Evolutionary conservation across 192 early-diverging fungal genomes (phyloP).

Genomic region (Dissophora ornata): DNA sequence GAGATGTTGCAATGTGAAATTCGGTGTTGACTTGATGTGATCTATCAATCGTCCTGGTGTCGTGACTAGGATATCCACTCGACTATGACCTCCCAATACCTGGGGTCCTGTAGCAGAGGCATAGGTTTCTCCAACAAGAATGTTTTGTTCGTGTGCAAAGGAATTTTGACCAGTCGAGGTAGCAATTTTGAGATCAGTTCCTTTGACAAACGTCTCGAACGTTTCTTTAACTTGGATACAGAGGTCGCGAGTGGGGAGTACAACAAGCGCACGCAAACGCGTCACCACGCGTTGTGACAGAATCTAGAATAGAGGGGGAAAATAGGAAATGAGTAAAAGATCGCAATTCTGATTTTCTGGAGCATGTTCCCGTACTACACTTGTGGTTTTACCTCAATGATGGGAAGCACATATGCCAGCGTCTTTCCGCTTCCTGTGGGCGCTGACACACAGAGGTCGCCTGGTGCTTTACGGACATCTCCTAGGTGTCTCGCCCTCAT

Average conservation of each 20-base stretch:
- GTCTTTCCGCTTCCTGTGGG: constrained; percentile 98
- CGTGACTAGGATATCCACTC: constrained; percentile 90
- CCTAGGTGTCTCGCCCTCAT: constrained; percentile 72
- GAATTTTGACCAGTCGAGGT: constrained; percentile 82
- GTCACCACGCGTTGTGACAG: constrained; percentile 79
- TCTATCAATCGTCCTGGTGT: constrained; percentile 97
- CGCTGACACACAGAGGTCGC: constrained; percentile 94
- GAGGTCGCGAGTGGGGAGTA: constrained; percentile 94
- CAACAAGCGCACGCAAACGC: constrained; percentile 87
- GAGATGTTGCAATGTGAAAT: constrained; percentile 92
- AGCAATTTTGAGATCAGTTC: constrained; percentile 81
- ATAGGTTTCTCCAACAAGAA: constrained; percentile 54
- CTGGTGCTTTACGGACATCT: constrained; percentile 77
- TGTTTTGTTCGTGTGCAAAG: constrained; percentile 76
- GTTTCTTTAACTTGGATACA: constrained; percentile 89
- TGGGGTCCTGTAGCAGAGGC: constrained; percentile 14
- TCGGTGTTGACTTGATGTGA: constrained; percentile 84
- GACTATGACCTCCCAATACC: constrained; percentile 68
- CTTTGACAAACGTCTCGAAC: constrained; percentile 80
- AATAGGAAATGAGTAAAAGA: background rate
- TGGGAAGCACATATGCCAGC: constrained; percentile 93
- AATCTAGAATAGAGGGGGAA: constrained; percentile 50
- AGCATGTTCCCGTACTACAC: background rate
- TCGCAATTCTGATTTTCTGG: no score
- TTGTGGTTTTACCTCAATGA: constrained; percentile 72